These are phyloP conservation scores for Microdochium bolleyi DNA, from an alignment of 2,329 filamentous ascomycete genomes.

Conservation along the genomic window DNA sequence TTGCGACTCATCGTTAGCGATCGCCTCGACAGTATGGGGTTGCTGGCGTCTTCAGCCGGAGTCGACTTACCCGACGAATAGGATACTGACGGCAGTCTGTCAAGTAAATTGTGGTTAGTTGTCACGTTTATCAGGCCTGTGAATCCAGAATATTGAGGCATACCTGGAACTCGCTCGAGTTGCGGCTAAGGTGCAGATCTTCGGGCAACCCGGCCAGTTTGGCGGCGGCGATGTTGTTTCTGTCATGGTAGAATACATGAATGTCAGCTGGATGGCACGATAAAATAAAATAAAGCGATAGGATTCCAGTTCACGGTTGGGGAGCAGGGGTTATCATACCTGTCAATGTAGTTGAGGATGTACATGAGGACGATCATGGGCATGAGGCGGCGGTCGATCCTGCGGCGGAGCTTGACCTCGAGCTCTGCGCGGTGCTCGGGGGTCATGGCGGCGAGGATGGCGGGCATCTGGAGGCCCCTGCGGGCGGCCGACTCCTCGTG, in stretches of 20 bases:
- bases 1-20: not conserved
- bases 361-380: slow-evolving; percentile 65
- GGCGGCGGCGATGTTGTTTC: slow-evolving; percentile 50
- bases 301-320: slow-evolving; percentile 6
- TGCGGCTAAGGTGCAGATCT: slow-evolving; percentile 20
- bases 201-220: slow-evolving; percentile 38
- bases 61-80: slow-evolving; percentile 38
- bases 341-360: slow-evolving; percentile 59
- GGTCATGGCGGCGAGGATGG: slow-evolving; percentile 33
- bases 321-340: slow-evolving; percentile 8
- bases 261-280: slow-evolving; percentile 20
- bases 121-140: not conserved
- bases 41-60: no score
- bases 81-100: slow-evolving; percentile 38
- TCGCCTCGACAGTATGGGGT: no score
- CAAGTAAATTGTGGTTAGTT: not conserved
- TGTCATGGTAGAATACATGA: slow-evolving; percentile 9
- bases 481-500: slow-evolving; percentile 3
- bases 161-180: slow-evolving; percentile 26
- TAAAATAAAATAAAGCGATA: no score
- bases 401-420: slow-evolving; percentile 51
- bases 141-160: not conserved
- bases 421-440: slow-evolving; percentile 39
- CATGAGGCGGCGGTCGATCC: slow-evolving; percentile 58
- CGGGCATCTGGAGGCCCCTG: slow-evolving; percentile 17